Evolutionary conservation across 2,329 filamentous ascomycete genomes (phyloP), one percentile per base, ranked within the genome.

Genomic region (Fusarium mexicanum): DNA sequence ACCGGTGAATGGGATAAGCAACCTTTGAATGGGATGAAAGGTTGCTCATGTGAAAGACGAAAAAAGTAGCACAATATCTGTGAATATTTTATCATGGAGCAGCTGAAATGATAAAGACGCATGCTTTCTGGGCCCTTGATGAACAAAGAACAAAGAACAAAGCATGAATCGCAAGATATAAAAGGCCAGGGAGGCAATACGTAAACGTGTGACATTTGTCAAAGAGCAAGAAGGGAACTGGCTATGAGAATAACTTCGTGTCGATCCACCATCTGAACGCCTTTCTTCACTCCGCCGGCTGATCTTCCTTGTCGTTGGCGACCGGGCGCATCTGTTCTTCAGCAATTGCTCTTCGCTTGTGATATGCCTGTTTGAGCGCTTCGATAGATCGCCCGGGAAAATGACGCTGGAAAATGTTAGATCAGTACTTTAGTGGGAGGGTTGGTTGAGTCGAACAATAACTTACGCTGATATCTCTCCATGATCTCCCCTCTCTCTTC

Each of bases 181-280:
- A 29, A 22, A 37, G 16, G 6, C 6, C 3, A 20, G 29, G 2
- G 7, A 6, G 10, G 13, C 3, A 3, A 11, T 2, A 17, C 8
- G 13, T 7, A 16, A 37, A 16, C 6, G 4, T 9, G 14, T 7
- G 14, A 17, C 16, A n/a, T 35, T 17, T 11, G 3, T 38, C 26
- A 9, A 38, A 13, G 2, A 22, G 10, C 7, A 29, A 13, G 18
- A 6, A 22, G 16, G 8, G 6, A 22, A n/a, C 12, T 54, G 2
- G 20, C 11, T 10, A 55, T n/a, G 14, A 22, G 12, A 18, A 9
- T 38, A 18, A 1, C 11, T 29, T 37, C 18, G 10, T 22, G 14
- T 54, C 13, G 14, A 11, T 37, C 33, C 1, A 9, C 16, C 7
- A 17, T 54, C 13, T 22, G 10, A 37, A 54, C 3, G 4, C 6